Percentiles rank a stretch among this genome's conserved stretches.
Conservation (phyloP, 768 basidiomycete species). For the Rhizopogon sp. region DNA sequence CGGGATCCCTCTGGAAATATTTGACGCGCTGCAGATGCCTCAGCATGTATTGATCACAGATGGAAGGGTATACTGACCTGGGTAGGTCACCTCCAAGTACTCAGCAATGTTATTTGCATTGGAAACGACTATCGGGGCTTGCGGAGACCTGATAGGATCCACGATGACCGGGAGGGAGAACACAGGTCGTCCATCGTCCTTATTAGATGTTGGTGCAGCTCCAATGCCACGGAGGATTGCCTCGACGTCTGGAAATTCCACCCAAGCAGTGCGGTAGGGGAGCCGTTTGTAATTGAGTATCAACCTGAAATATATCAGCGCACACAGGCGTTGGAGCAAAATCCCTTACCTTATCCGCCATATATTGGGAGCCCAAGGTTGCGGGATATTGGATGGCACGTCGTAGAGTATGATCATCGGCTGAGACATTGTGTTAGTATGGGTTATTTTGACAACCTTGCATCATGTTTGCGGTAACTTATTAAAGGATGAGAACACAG, state of each 20-base stretch:
- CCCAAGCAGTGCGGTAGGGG: slow-evolving; percentile 63
- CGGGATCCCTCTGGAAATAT: slow-evolving; percentile 68
- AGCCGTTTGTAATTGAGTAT: slow-evolving; percentile 77
- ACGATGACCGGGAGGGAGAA: slow-evolving; percentile 70
- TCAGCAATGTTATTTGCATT: slow-evolving; percentile 62
- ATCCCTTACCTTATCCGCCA: slow-evolving; percentile 60
- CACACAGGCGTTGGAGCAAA: not conserved
- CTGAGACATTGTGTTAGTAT: slow-evolving; percentile 29
- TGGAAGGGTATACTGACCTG: slow-evolving; percentile 14
- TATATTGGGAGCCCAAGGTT: slow-evolving; percentile 74
- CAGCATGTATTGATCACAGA: not conserved
- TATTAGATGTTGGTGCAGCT: slow-evolving; percentile 50
- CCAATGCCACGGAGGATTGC: slow-evolving; percentile 49
- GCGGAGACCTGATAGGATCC: slow-evolving; percentile 46
- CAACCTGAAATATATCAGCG: slow-evolving; percentile 37
- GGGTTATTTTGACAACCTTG: not conserved
- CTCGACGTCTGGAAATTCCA: slow-evolving; percentile 69
- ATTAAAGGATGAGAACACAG: slow-evolving; percentile 4
- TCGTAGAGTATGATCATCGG: slow-evolving; percentile 66
- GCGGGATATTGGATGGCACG: slow-evolving; percentile 50
- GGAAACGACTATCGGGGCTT: slow-evolving; percentile 47
- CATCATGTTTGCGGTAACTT: slow-evolving; percentile 5
- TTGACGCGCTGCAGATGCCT: slow-evolving; percentile 39
- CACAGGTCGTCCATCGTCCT: slow-evolving; percentile 53
- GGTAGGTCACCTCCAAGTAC: slow-evolving; percentile 65